Base-by-base conservation (phyloP, 768 basidiomycete species). In the Kwoniella pini region DNA sequence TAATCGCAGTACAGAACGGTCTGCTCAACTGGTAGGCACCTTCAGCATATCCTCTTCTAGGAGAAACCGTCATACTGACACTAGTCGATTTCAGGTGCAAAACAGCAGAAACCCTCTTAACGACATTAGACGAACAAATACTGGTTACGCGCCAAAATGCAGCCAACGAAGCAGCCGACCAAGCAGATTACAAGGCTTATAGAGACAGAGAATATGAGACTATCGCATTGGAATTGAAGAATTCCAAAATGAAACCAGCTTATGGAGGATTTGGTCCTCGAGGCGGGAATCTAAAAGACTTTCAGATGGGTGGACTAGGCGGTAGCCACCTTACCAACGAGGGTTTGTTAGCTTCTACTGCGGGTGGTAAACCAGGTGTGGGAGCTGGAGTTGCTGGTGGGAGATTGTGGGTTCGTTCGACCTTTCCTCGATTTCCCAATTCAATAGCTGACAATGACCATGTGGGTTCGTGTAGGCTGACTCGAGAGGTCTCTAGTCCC, bases 1-100 rank as follows among this genome's bases (percentile, higher is more conserved):
- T 70, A 24, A 36, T 52, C 19, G 24, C 56, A 24, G 39, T 74
- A n/a, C 55, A 69, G 19, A 28, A 46, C 27, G 28, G 68, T 43
- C 46, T 80, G 31, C 33, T 66, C 33, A 71, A 69, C 26, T 80
- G 79, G 79, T 78, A n/a, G 54, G 77, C 69, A n/a, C 19, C 28
- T 40, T 28, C n/a, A n/a, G n/a, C n/a, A n/a, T n/a, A n/a, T n/a
- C n/a, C n/a, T n/a, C n/a, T n/a, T n/a, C n/a, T n/a, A n/a, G n/a
- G n/a, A n/a, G n/a, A n/a, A n/a, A n/a, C n/a, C n/a, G n/a, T n/a
- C n/a, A n/a, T n/a, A n/a, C n/a, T n/a, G n/a, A n/a, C n/a, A n/a
- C n/a, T n/a, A n/a, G n/a, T n/a, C 10, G 21, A 2, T 48, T n/a
- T 45, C 31, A 62, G 60, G 60, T 62, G 60, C 39, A 43, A 56